Percentiles rank a stretch among this genome's conserved stretches.
phyloP scores from a whole-genome alignment of 352 stramenopile species.

The Plasmopara halstedii region DNA sequence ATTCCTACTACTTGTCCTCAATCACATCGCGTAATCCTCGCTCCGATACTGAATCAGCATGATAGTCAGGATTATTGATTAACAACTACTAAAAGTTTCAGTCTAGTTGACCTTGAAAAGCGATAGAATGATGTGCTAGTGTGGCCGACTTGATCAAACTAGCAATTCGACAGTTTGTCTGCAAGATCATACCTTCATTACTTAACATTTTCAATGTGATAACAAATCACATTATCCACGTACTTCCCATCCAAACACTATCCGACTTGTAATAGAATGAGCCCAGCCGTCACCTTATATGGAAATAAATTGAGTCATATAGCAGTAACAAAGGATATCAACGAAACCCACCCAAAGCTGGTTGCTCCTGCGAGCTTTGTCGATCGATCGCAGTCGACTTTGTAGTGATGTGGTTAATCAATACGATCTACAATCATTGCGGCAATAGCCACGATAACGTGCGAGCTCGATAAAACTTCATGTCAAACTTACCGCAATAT shows the following conservation, averaged over 20 bases:
- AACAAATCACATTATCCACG: background rate
- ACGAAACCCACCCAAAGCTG: constrained; percentile 28
- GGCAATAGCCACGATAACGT: too few species aligned
- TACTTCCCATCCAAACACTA: constrained; percentile 68
- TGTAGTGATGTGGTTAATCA: constrained; percentile 73
- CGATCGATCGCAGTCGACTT: constrained; percentile 19
- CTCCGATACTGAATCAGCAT: constrained; percentile 14
- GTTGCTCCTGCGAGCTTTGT: constrained; percentile 13
- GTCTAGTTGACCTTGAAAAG: constrained; percentile 33
- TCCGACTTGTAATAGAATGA: constrained; percentile 48
- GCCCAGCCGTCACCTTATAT: constrained; percentile 61
- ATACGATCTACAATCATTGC: constrained; percentile 32
- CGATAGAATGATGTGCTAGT: constrained; percentile 22
- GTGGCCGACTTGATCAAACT: constrained; percentile 44
- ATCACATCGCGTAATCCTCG: constrained; percentile 16
- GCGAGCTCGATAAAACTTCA: background rate
- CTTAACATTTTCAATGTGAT: background rate
- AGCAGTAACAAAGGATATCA: too few species aligned
- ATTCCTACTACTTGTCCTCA: constrained; percentile 13
- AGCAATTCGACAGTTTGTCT: constrained; percentile 34
- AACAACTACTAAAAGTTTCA: too few species aligned
- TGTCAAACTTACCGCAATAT: constrained; percentile 32
- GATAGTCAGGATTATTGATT: too few species aligned
- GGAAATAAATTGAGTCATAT: too few species aligned
- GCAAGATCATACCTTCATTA: background rate